These are phyloP conservation scores for Sarocladiaceae sp. DNA, from an alignment of 2,329 filamentous ascomycete genomes.

Conservation along the genomic window DNA sequence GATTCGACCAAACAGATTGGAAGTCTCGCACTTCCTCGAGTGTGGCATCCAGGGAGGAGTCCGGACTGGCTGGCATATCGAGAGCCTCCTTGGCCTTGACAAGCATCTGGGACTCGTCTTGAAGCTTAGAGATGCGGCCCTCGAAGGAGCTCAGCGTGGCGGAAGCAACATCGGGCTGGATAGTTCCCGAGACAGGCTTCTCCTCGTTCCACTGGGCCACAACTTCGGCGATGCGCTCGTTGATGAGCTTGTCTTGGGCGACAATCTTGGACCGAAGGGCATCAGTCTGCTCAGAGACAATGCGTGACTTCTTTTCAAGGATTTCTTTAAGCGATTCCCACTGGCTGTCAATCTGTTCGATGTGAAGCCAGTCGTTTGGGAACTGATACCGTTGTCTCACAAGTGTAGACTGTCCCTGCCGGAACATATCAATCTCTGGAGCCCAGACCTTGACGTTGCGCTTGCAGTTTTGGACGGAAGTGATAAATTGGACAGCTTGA, in stretches of 20 bases:
- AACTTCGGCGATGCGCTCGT: conserved; percentile 80
- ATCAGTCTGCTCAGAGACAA: conserved; percentile 94
- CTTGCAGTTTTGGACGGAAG: conserved; percentile 93
- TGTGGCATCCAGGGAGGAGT: conserved; percentile 76
- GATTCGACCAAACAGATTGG: conserved; percentile 93
- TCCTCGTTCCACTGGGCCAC: conserved; percentile 88
- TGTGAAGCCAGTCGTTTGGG: conserved; percentile 86
- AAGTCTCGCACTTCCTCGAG: conserved; percentile 97
- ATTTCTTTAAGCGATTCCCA: conserved; percentile 94
- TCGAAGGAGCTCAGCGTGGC: conserved; percentile 78
- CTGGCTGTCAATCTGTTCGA: conserved; percentile 92
- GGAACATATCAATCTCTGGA: conserved; percentile 91
- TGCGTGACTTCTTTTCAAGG: conserved; percentile 83
- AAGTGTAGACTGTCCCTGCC: conserved; percentile 89
- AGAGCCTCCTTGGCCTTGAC: conserved; percentile 95
- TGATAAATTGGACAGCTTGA: conserved; percentile 97
- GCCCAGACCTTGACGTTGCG: conserved; percentile 91
- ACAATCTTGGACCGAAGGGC: conserved; percentile 89
- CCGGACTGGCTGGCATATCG: conserved; percentile 72
- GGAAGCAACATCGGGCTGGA: conserved; percentile 83
- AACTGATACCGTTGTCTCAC: conserved; percentile 91
- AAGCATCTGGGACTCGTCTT: conserved; percentile 87
- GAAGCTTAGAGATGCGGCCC: conserved; percentile 73
- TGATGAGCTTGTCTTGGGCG: conserved; percentile 87
- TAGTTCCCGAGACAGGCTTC: conserved; percentile 92